Evolutionary conservation across 495 filamentous ascomycete species (phyloP), one percentile per base, ranked within the genome.

Genomic region (Neurospora sp.): DNA sequence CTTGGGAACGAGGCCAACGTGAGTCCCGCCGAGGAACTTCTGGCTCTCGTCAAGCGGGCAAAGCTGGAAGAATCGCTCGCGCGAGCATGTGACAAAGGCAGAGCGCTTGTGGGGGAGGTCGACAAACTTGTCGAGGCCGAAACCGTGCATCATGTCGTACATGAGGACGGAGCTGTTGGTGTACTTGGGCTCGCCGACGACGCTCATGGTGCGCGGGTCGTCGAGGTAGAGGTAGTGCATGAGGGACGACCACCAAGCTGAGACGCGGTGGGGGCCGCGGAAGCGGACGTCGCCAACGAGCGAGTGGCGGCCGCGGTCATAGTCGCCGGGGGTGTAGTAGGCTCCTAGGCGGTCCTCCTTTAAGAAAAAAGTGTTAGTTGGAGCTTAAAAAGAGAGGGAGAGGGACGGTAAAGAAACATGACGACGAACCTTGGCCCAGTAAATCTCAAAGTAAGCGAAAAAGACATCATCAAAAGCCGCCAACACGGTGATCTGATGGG

Each of bases 171-270:
- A 88, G 37, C 79, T 81, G 72, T 87, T 88, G 10, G 86, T 89
- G 40, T 85, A 87, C 77, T 87, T 87, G 69, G 90, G 90, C 83
- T 92, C 90, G 39, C 90, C 90, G 2, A 92, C 89, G 2, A 89
- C 87, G 70, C 82, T 78, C 72, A 77, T 81, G 4, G 90, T 92
- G 39, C 90, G 87, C 74, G 89, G 87, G 73, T 92, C 90, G 79
- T 92, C 90, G 45, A 92, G 82, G 81, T 89, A 92, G 73, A 88
- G 83, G 77, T 90, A 92, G 77, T 92, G 90, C 81, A 92, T 91
- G 78, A 88, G 81, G 75, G 85, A 87, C 18, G 87, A 88, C 84
- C 88, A 91, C 90, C 90, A 92, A 16, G 88, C 89, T 70, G 87
- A 89, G 9, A 90, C 90, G 16, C 90, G 87, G 72, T 90, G 87